phyloP scores from a whole-genome alignment of 2,329 filamentous ascomycete genomes.

The Phialemonium atrogriseum region DNA sequence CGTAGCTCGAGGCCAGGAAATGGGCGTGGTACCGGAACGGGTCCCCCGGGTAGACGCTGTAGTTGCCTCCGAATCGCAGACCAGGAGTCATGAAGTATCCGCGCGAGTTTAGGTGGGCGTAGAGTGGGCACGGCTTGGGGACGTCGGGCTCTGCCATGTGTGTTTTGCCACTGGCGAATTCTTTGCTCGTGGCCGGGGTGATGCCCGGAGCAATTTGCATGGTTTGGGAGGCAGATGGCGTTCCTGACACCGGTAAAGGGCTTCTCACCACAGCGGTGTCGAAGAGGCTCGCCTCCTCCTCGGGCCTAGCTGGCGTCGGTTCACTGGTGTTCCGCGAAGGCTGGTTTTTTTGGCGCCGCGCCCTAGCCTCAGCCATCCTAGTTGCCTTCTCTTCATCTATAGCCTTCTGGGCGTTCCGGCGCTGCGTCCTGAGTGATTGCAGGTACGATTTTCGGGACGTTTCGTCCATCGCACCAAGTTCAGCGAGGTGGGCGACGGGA shows the following conservation, averaged over 20 bases:
- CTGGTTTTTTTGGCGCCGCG: slow-evolving; percentile 9
- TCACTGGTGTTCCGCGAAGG: slow-evolving; percentile 5
- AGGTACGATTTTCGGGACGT: slow-evolving; percentile 56
- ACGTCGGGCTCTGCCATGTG: slow-evolving; percentile 12
- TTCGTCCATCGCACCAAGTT: slow-evolving; percentile 50
- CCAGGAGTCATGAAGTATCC: slow-evolving; percentile 89
- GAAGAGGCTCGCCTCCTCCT: slow-evolving; percentile 7
- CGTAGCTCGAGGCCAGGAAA: slow-evolving; percentile 75
- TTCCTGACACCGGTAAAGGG: no score
- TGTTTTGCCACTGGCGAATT: slow-evolving; percentile 13
- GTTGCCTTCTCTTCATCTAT: slow-evolving; percentile 29
- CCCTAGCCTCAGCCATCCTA: slow-evolving; percentile 18
- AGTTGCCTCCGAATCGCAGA: slow-evolving; percentile 87
- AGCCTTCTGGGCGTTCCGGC: slow-evolving; percentile 30
- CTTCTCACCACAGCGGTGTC: no score
- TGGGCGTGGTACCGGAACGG: slow-evolving; percentile 93
- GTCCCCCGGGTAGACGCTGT: slow-evolving; percentile 92
- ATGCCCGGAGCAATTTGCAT: slow-evolving; percentile 19
- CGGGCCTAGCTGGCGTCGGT: slow-evolving; percentile 1
- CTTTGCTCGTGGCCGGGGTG: slow-evolving; percentile 29
- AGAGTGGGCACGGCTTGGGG: slow-evolving; percentile 62
- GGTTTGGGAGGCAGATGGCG: no score
- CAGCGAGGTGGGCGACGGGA: slow-evolving; percentile 56
- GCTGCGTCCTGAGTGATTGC: slow-evolving; percentile 41
- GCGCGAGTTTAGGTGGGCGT: slow-evolving; percentile 66